These are phyloP conservation scores for Eruca vesicaria DNA, from an alignment of 441 rosid genomes.

Conservation along the genomic window DNA sequence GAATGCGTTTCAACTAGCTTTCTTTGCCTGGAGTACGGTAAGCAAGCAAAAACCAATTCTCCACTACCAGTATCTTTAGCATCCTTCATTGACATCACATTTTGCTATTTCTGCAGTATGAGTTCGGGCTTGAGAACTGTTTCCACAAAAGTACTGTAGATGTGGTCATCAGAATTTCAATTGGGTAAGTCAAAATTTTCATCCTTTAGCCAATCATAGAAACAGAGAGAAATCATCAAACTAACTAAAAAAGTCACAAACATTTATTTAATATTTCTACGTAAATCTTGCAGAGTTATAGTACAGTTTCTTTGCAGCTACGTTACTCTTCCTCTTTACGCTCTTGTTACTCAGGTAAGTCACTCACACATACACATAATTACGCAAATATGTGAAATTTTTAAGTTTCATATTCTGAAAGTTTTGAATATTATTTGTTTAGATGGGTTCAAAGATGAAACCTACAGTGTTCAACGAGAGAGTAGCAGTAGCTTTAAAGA, in stretches of 20 bases:
- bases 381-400: neutral
- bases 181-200: constrained; percentile 41
- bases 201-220: neutral
- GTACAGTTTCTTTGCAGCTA: neutral
- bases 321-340: neutral
- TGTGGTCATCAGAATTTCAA: constrained; percentile 42
- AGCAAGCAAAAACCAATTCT: constrained; percentile 4
- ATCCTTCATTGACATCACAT: neutral
- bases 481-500: constrained; percentile 49
- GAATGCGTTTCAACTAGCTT: constrained; percentile 76
- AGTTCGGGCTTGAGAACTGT: constrained; percentile 49
- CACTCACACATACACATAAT: neutral
- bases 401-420: neutral
- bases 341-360: neutral
- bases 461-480: constrained; percentile 55
- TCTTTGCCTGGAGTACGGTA: constrained; percentile 66
- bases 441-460: constrained; percentile 74
- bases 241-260: neutral
- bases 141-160: constrained; percentile 42
- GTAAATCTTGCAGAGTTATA: neutral
- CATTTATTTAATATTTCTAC: neutral
- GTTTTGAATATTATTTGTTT: neutral
- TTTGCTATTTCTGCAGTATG: constrained; percentile 39
- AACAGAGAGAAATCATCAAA: neutral
- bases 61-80: neutral